These are phyloP conservation scores for Athelia psychrophila DNA, from an alignment of 1,284 basidiomycete genomes.

Conservation along the genomic window DNA sequence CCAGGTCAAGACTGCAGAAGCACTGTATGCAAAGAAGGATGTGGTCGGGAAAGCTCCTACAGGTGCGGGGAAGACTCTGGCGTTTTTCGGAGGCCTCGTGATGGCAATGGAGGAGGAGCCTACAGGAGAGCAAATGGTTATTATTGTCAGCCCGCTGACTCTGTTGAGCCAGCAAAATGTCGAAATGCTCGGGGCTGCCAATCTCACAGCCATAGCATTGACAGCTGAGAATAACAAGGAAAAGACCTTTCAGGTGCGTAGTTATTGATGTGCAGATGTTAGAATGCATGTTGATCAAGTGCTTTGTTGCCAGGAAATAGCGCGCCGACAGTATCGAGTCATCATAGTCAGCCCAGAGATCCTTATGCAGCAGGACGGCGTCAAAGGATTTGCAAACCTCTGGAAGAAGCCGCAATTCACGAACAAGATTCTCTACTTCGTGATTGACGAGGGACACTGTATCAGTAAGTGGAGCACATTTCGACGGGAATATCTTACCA, in stretches of 20 bases:
- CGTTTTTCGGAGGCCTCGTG: conserved; percentile 14
- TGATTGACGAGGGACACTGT: conserved; percentile 14
- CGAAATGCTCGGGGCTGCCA: not conserved
- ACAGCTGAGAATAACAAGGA: conserved; percentile 7
- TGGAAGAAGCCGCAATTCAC: conserved; percentile 4
- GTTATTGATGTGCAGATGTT: not conserved
- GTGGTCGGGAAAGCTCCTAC: conserved; percentile 12
- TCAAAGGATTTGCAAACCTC: conserved; percentile 6
- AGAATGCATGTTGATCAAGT: no score
- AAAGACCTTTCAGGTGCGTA: conserved; percentile 9
- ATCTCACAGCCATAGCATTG: conserved; percentile 4
- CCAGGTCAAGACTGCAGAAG: conserved; percentile 11
- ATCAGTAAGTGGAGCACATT: conserved; percentile 12
- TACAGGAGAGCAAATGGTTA: conserved; percentile 6
- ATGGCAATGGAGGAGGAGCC: conserved; percentile 10
- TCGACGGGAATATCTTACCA: conserved; percentile 7
- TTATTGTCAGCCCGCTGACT: conserved; percentile 8
- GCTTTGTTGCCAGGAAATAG: conserved; percentile 3
- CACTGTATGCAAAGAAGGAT: conserved; percentile 11
- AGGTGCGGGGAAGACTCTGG: conserved; percentile 16
- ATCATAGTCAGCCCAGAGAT: conserved; percentile 9
- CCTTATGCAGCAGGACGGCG: conserved; percentile 3
- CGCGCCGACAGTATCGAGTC: conserved; percentile 1
- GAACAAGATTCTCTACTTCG: not conserved
- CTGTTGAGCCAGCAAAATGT: conserved; percentile 10